Percentiles rank a stretch among this genome's conserved stretches.
phyloP scores from a whole-genome alignment of 2,329 filamentous ascomycete species.

The Colletotrichum theobromicola region DNA sequence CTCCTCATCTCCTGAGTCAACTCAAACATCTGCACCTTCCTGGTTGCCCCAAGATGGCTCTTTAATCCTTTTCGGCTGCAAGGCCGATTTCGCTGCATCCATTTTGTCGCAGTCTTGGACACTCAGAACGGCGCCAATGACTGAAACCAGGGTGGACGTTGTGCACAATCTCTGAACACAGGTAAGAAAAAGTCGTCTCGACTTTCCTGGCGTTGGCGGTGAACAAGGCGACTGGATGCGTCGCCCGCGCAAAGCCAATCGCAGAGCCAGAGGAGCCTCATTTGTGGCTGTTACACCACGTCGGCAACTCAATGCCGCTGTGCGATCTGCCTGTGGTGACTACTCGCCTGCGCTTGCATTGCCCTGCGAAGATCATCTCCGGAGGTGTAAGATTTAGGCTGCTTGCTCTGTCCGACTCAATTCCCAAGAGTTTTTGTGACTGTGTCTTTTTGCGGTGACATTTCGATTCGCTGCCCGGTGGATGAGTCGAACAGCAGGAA shows the following conservation, averaged over 20 bases:
- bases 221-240: background rate
- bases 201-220: background rate
- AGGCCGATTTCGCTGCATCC: background rate
- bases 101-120: background rate
- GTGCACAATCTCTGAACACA: background rate
- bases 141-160: background rate
- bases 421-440: background rate
- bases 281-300: conserved; percentile 8
- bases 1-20: background rate
- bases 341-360: background rate
- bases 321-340: background rate
- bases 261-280: background rate
- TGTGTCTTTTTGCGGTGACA: background rate
- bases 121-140: background rate
- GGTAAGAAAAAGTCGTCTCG: background rate
- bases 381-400: background rate
- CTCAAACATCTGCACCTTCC: background rate
- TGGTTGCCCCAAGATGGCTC: background rate
- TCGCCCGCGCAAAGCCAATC: background rate
- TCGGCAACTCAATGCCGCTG: background rate
- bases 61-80: background rate
- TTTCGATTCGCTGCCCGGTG: background rate
- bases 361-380: background rate
- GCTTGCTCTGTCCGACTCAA: background rate
- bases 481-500: background rate